Evolutionary conservation across 805 yeast genomes (phyloP), one percentile per base, ranked within the genome.

Genomic region (Yamadazyma sp.): DNA sequence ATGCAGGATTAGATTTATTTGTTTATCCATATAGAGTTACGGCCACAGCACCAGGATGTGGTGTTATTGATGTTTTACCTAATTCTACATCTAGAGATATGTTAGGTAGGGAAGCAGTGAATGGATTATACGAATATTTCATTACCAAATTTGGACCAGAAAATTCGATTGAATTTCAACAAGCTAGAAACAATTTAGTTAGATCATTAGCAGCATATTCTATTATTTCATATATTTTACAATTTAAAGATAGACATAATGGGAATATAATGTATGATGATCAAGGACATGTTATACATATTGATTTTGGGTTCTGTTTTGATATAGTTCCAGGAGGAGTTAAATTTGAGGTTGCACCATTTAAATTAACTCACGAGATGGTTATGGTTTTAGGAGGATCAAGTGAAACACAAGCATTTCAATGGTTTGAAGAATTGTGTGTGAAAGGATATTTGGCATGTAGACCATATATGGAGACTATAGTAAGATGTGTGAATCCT

Each of bases 281-380:
- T 41, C 83, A 86, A 51, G 99, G 99, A 4, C 96, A 93, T 56
- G 78, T 94, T 42, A 66, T 94, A 43, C 99, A 93, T 60, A 86
- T 94, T 60, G 99, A 93, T 64, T 93, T 93, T 65, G 99, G 99
- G 3, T 93, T 93, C 73, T 89, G 96, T 52, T 94, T 93, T 57
- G 99, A 93, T 64, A 93, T 93, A 58, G 97, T 86, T 22, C 99
- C 99, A 7, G 99, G 99, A 46, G 98, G 98, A 23, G 97, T 93
- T 31, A 86, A 82, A 52, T 94, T 93, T 56, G 99, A 93, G 52
- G 95, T 87, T n/a, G 96, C 95, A 1, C 98, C 98, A 9, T 93
- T 93, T 70, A 93, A 93, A 56, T 74, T 93, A 45, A 93, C 98
- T 3, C 85, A 82, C 49, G 99, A 93, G 54, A 93, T 94, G 98